These are phyloP conservation scores for Styphnolobium japonicum DNA, from an alignment of 306 rosid genomes.

Conservation along the genomic window DNA sequence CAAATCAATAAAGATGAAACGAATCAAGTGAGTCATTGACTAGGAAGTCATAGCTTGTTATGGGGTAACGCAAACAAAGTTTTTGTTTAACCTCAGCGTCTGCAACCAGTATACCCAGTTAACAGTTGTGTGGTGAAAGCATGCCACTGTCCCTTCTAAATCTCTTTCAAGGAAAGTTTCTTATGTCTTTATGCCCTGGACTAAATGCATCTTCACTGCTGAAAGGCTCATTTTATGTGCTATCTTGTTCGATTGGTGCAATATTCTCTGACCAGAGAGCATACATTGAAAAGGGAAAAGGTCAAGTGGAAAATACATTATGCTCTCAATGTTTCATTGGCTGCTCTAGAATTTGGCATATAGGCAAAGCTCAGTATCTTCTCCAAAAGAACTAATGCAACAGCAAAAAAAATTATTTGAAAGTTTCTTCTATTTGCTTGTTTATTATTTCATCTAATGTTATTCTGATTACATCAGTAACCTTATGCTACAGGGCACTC, in stretches of 20 bases:
- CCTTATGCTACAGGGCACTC: constrained; percentile 71
- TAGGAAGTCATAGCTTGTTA: constrained; percentile 8
- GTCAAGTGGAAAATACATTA: constrained; percentile 22
- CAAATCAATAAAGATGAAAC: constrained; percentile 18
- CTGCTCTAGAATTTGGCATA: constrained; percentile 29
- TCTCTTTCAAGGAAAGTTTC: too few species aligned
- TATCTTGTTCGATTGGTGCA: constrained; percentile 28
- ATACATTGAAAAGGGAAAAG: constrained; percentile 22
- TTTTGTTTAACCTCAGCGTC: not conserved
- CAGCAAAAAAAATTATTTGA: constrained; percentile 14
- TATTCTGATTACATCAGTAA: constrained; percentile 29
- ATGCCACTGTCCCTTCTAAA: not conserved
- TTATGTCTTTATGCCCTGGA: not conserved
- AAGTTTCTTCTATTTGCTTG: not conserved
- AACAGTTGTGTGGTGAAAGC: constrained; percentile 3
- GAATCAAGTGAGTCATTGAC: constrained; percentile 29
- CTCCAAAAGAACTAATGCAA: constrained; percentile 22
- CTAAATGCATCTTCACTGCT: constrained; percentile 35
- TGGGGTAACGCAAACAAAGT: not conserved
- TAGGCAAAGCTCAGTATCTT: constrained; percentile 27
- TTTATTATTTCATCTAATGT: constrained; percentile 13
- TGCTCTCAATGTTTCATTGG: constrained; percentile 27
- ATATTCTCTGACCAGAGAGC: constrained; percentile 32
- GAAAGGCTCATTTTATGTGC: constrained; percentile 34
- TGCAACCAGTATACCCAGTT: constrained; percentile 12